Conservation (phyloP, 345 rosid species). For the Nephelium lappaceum region DNA sequence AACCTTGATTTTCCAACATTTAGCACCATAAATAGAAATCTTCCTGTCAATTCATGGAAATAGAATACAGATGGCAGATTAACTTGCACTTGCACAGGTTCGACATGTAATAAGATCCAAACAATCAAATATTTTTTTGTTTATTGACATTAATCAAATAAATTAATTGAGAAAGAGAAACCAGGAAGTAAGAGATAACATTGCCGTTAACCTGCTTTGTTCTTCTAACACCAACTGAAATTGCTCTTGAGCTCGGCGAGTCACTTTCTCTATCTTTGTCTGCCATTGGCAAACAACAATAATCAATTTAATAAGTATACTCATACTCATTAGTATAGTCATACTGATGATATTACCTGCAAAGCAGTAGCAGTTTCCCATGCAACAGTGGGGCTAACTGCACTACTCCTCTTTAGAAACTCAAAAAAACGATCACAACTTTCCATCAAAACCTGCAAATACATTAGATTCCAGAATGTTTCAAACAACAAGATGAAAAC, state of each 20-base stretch:
- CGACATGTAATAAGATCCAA: neutral
- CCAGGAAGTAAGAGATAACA: slow-evolving; percentile 17
- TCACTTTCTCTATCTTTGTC: slow-evolving; percentile 93
- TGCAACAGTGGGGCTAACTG: slow-evolving; percentile 92
- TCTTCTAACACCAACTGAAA: slow-evolving; percentile 93
- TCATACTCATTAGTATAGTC: neutral
- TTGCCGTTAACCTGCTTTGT: slow-evolving; percentile 73
- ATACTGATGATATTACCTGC: slow-evolving; percentile 69
- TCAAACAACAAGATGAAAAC: neutral
- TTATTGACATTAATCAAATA: neutral
- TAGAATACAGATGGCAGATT: neutral
- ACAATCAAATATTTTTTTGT: neutral
- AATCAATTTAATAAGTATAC: slow-evolving; percentile 16
- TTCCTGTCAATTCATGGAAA: neutral
- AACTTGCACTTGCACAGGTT: neutral
- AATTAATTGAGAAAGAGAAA: slow-evolving; percentile 10
- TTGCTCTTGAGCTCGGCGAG: slow-evolving; percentile 97
- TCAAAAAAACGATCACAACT: slow-evolving; percentile 88
- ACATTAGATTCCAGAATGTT: slow-evolving; percentile 18
- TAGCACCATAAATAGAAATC: neutral
- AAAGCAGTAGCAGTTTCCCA: slow-evolving; percentile 94
- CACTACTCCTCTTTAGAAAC: slow-evolving; percentile 92
- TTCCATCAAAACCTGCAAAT: slow-evolving; percentile 78
- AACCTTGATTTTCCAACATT: neutral
- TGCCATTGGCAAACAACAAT: slow-evolving; percentile 34